Base-by-base conservation (phyloP, 805 yeast species). In the Barnettozyma siamensis region DNA sequence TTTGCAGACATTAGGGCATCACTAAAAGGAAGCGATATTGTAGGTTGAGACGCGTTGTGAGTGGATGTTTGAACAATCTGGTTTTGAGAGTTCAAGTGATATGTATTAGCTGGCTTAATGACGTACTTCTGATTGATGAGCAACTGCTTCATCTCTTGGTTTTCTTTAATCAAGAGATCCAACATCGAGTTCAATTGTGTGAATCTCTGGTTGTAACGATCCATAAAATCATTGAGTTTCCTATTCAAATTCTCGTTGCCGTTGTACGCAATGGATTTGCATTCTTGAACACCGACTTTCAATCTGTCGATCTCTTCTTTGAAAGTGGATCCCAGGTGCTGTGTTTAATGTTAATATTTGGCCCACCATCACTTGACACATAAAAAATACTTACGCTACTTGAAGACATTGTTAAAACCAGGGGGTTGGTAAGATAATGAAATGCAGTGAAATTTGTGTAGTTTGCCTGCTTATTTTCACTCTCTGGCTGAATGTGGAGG, bases 91-190 rank as follows among this genome's bases (percentile, higher is more conserved):
- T 32, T 42, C 6, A 43, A 20, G 28, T 62, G 67, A 31, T 58
- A 48, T 30, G 60, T 66, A 37, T 52, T 53, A 43, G 59, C 66
- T 3, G 63, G 62, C 13, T 57, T 56, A n/a, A 38, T 41, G 5
- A 53, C 44, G 27, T 52, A 55, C 38, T 53, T 51, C 35, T 55
- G 60, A 19, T 41, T 47, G 1, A 51, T 33, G 5, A 57, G 34
- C 10, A 49, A 31, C 4, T 42, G 43, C 31, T 54, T 57, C 35
- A 57, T 40, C 26, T 55, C 57, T 38, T 48, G 55, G 40, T 57
- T 57, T 21, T 57, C 60, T 39, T 55, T 55, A 23, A 54, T 46
- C 20, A 57, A 47, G 2, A 44, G 33, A 15, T 57, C 59, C 12
- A 54, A 44, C 12, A 55, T 47, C 6, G 53, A 41, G 33, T 41